A percentile compares a stretch with the other conserved stretches of the same genome.
Evolutionary conservation across 306 rosid species (phyloP).

Genomic region (Acacia confusa): DNA sequence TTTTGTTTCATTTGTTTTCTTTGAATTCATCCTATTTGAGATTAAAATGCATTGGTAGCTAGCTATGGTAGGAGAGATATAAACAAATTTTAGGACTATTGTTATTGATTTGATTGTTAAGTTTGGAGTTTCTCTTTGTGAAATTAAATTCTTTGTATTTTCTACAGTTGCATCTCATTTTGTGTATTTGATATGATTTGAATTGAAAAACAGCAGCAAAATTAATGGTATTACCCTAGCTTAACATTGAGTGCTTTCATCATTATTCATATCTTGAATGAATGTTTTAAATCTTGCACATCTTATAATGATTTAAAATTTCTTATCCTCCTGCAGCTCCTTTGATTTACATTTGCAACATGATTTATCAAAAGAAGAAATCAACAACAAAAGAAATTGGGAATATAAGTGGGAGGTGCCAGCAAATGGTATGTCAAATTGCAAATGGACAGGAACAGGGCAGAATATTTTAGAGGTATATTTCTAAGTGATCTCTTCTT

Average conservation of each 20-base stretch:
- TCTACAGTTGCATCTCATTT: background rate
- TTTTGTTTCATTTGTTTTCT: background rate
- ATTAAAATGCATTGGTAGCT: background rate
- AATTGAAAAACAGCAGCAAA: background rate
- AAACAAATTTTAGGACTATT: background rate
- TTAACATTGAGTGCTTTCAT: background rate
- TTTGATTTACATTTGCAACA: slow-evolving; percentile 66
- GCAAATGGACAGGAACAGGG: slow-evolving; percentile 89
- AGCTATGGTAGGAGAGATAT: background rate
- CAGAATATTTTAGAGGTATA: slow-evolving; percentile 70
- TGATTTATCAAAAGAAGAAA: slow-evolving; percentile 67
- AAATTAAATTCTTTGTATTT: background rate
- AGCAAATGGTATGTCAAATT: slow-evolving; percentile 66
- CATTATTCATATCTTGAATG: background rate
- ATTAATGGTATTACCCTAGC: too few species aligned
- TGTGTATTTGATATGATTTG: background rate
- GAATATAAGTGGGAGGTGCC: slow-evolving; percentile 77
- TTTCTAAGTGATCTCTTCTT: slow-evolving; percentile 14
- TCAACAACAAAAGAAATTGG: slow-evolving; percentile 47
- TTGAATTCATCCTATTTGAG: background rate
- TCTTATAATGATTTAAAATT: slow-evolving; percentile 17
- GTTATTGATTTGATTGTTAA: background rate
- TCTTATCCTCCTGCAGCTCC: slow-evolving; percentile 47
- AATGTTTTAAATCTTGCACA: background rate
- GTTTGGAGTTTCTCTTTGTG: background rate